These are phyloP conservation scores for Brasilioporus rufonigricans DNA, from an alignment of 768 basidiomycete genomes.

Conservation along the genomic window DNA sequence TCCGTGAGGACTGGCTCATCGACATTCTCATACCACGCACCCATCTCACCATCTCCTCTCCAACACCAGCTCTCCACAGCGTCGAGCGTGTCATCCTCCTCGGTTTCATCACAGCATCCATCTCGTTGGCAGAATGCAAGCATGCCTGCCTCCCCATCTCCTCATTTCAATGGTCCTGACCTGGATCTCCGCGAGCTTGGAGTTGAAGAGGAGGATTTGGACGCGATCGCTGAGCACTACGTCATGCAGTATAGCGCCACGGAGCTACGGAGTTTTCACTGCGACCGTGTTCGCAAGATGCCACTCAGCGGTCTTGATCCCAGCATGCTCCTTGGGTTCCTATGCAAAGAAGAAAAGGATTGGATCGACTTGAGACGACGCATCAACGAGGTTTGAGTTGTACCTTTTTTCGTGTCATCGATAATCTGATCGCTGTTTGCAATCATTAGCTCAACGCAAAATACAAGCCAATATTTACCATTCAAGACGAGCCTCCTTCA, in stretches of 20 bases:
- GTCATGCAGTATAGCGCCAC: slow-evolving; percentile 65
- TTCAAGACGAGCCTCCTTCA: slow-evolving; percentile 83
- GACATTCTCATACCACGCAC: slow-evolving; percentile 55
- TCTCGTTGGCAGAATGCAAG: slow-evolving; percentile 30
- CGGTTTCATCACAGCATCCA: slow-evolving; percentile 32
- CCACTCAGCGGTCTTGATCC: slow-evolving; percentile 87
- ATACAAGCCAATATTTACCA: slow-evolving; percentile 74
- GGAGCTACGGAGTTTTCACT: slow-evolving; percentile 90
- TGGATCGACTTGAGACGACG: slow-evolving; percentile 79
- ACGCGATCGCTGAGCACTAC: slow-evolving; percentile 60
- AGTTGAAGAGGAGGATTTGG: slow-evolving; percentile 32
- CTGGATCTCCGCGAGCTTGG: slow-evolving; percentile 40
- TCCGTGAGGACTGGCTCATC: slow-evolving; percentile 50
- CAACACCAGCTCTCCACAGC: slow-evolving; percentile 59
- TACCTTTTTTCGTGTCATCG: background rate
- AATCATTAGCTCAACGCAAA: slow-evolving; percentile 38
- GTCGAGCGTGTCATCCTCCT: slow-evolving; percentile 31
- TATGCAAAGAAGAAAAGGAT: slow-evolving; percentile 79
- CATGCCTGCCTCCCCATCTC: slow-evolving; percentile 19
- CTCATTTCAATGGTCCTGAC: slow-evolving; percentile 26
- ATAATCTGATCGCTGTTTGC: slow-evolving; percentile 9
- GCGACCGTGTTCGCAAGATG: slow-evolving; percentile 97
- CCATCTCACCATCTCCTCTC: slow-evolving; percentile 61
- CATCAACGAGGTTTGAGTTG: slow-evolving; percentile 62
- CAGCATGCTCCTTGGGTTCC: slow-evolving; percentile 94